phyloP scores from a whole-genome alignment of 2,329 filamentous ascomycete genomes.

The Epichloe aotearoae region DNA sequence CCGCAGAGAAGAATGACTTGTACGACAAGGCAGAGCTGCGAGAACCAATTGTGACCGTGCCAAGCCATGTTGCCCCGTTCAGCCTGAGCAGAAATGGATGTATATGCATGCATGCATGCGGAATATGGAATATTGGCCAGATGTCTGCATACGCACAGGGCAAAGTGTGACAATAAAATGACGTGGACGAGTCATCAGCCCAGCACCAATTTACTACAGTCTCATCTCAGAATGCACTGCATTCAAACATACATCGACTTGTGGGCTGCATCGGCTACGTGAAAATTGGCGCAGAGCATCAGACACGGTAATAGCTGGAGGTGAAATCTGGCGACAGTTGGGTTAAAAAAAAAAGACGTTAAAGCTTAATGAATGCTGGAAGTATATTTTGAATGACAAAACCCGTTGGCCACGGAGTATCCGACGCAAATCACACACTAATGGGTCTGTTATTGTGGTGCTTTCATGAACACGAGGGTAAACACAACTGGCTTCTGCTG shows the following conservation, averaged over 20 bases:
- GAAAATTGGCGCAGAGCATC: neutral
- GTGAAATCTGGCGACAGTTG: too few relatives aligned
- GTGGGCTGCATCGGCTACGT: neutral
- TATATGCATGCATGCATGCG: neutral
- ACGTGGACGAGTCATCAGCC: neutral
- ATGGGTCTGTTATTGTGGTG: too few relatives aligned
- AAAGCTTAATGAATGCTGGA: too few relatives aligned
- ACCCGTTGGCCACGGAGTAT: neutral
- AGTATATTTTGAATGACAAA: neutral
- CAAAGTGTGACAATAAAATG: neutral
- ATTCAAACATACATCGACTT: neutral
- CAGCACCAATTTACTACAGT: neutral
- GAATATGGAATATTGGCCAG: too few relatives aligned
- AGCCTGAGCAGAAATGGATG: neutral
- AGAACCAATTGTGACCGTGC: neutral
- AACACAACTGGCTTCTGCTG: too few relatives aligned
- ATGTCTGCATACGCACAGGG: neutral
- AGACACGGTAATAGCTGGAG: too few relatives aligned
- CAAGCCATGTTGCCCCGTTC: neutral
- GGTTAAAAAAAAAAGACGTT: too few relatives aligned
- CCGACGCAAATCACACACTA: too few relatives aligned
- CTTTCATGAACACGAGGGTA: too few relatives aligned
- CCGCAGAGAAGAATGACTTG: too few relatives aligned
- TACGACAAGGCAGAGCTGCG: neutral
- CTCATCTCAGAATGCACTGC: neutral